Conservation (phyloP, 2,329 filamentous ascomycete species). For the Bipolaris cookei region DNA sequence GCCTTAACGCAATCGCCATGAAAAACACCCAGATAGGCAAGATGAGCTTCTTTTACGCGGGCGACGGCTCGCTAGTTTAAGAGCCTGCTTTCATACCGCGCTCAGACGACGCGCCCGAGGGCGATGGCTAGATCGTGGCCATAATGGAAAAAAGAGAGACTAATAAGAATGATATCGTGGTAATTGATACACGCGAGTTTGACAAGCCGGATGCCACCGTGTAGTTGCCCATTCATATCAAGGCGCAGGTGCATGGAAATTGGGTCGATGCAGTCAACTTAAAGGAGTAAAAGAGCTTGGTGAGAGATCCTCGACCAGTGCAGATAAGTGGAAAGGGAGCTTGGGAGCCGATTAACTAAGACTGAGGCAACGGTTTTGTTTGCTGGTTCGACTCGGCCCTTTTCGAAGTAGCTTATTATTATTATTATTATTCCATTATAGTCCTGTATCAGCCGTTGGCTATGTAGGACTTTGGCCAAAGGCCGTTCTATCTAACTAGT, state of each 20-base stretch:
- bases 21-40: constrained; percentile 21
- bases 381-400: too few relatives aligned
- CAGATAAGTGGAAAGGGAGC: neutral
- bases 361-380: too few relatives aligned
- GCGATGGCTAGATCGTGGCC: constrained; percentile 57
- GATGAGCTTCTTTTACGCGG: constrained; percentile 36
- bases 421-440: too few relatives aligned
- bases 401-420: too few relatives aligned
- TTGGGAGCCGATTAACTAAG: neutral
- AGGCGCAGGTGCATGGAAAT: constrained; percentile 44
- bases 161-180: constrained; percentile 41
- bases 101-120: constrained; percentile 51
- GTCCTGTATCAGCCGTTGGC: too few relatives aligned
- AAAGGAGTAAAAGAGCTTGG: neutral
- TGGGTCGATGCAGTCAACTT: constrained; percentile 53
- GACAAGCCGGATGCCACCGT: constrained; percentile 46
- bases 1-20: constrained; percentile 16
- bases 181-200: constrained; percentile 50
- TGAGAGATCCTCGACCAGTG: neutral
- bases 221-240: constrained; percentile 45
- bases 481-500: too few relatives aligned
- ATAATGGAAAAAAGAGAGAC: constrained; percentile 47
- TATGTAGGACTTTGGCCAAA: too few relatives aligned
- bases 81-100: constrained; percentile 59
- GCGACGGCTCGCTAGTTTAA: constrained; percentile 51